Evolutionary conservation across 2,329 filamentous ascomycete genomes (phyloP).

Genomic region (Arthrobotrys pseudoclavata): DNA sequence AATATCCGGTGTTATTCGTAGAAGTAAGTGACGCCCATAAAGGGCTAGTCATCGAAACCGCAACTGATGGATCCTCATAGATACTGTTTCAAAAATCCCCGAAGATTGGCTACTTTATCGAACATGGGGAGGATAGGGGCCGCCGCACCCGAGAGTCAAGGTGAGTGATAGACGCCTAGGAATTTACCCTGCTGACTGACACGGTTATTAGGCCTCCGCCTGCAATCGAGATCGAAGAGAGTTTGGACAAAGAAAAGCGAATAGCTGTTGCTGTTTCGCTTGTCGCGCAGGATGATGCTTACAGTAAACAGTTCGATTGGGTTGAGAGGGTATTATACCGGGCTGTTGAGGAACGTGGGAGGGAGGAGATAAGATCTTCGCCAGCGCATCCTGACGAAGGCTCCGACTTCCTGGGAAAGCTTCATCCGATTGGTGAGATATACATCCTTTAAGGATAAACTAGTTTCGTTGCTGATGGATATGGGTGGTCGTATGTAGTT

Average conservation of each 20-base stretch:
- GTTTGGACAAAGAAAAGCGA: constrained; percentile 76
- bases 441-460: not conserved
- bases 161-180: constrained; percentile 18
- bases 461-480: constrained; percentile 65
- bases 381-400: not conserved
- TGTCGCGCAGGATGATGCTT: constrained; percentile 82
- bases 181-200: constrained; percentile 10
- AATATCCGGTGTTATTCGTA: constrained; percentile 85
- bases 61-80: not conserved
- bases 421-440: constrained; percentile 4
- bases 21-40: constrained; percentile 69
- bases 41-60: not conserved
- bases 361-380: constrained; percentile 75
- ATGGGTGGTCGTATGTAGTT: constrained; percentile 66
- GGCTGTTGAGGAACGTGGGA: constrained; percentile 78
- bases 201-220: constrained; percentile 72
- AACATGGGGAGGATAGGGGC: constrained; percentile 90
- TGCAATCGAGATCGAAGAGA: constrained; percentile 84
- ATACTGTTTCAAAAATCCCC: constrained; percentile 94
- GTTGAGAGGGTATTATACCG: constrained; percentile 78
- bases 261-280: constrained; percentile 82
- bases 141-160: constrained; percentile 66
- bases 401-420: not conserved
- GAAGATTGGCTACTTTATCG: constrained; percentile 85
- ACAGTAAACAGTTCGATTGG: constrained; percentile 83